These are phyloP conservation scores for Hsuehochloa calcarea DNA, from an alignment of 176 grass and related monocot species.

Conservation along the genomic window DNA sequence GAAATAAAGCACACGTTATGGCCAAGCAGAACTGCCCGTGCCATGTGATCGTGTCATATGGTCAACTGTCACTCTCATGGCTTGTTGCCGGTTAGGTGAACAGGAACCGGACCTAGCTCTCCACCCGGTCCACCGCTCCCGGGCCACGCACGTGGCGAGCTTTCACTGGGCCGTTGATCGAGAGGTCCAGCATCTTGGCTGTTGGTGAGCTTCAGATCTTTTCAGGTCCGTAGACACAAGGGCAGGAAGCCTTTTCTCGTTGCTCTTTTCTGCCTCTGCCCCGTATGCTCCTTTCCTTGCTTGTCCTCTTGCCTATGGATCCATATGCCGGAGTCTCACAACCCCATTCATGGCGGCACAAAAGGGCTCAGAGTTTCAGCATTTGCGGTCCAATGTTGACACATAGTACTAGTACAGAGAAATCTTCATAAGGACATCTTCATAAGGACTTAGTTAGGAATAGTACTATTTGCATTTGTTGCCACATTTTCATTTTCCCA, in stretches of 20 bases:
- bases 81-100: background rate
- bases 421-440: too few relatives aligned
- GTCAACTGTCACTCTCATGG: background rate
- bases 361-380: background rate
- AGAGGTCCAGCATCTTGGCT: background rate
- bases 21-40: background rate
- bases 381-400: too few relatives aligned
- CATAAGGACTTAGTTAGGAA: too few relatives aligned
- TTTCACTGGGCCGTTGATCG: background rate
- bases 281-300: background rate
- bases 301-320: conserved; percentile 24
- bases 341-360: background rate
- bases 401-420: too few relatives aligned
- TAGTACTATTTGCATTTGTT: too few relatives aligned
- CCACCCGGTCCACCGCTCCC: too few relatives aligned
- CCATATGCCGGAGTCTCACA: background rate
- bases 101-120: background rate
- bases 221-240: background rate
- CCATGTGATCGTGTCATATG: too few relatives aligned
- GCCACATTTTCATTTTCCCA: too few relatives aligned
- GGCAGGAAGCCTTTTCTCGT: background rate
- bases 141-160: background rate
- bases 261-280: background rate
- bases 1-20: background rate
- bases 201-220: background rate